These are phyloP conservation scores for Mollisiaceae sp. DNA, from an alignment of 2,329 filamentous ascomycete genomes.

Conservation along the genomic window DNA sequence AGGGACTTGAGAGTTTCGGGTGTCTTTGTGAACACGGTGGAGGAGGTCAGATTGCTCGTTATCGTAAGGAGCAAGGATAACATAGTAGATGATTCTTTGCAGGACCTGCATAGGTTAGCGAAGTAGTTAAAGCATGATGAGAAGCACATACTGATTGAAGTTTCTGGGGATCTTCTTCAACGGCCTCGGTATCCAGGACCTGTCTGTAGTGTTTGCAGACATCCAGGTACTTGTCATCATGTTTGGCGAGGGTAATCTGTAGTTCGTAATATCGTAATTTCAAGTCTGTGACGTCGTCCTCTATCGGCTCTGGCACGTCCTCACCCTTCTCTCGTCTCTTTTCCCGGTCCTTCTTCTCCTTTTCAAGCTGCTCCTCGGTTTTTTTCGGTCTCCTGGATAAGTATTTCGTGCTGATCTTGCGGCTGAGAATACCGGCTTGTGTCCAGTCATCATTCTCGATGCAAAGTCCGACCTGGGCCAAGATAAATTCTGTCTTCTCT, in stretches of 20 bases:
- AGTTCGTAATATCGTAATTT: slow-evolving; percentile 98
- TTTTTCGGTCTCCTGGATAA: slow-evolving; percentile 90
- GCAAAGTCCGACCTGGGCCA: slow-evolving; percentile 92
- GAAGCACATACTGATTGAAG: slow-evolving; percentile 75
- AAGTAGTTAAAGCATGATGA: neutral
- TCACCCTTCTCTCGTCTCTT: slow-evolving; percentile 81
- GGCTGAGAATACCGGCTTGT: slow-evolving; percentile 88
- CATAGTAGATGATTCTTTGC: slow-evolving; percentile 95
- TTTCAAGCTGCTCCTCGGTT: slow-evolving; percentile 85
- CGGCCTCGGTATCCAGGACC: slow-evolving; percentile 92
- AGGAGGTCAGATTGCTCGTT: slow-evolving; percentile 98
- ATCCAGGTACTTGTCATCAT: slow-evolving; percentile 96
- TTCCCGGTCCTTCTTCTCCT: slow-evolving; percentile 87
- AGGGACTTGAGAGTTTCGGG: slow-evolving; percentile 77
- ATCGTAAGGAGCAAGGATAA: slow-evolving; percentile 94
- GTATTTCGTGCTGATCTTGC: slow-evolving; percentile 97
- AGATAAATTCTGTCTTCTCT: slow-evolving; percentile 98
- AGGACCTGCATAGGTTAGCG: slow-evolving; percentile 65
- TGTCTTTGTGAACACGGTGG: slow-evolving; percentile 87
- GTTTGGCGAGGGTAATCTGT: slow-evolving; percentile 93
- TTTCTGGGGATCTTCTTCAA: slow-evolving; percentile 87
- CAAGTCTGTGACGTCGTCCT: slow-evolving; percentile 92
- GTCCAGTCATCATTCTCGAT: slow-evolving; percentile 97
- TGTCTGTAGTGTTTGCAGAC: slow-evolving; percentile 98
- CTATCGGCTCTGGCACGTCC: slow-evolving; percentile 77